Base-by-base conservation (phyloP, 2,329 filamentous ascomycete species). In the Hypocrella siamensis region DNA sequence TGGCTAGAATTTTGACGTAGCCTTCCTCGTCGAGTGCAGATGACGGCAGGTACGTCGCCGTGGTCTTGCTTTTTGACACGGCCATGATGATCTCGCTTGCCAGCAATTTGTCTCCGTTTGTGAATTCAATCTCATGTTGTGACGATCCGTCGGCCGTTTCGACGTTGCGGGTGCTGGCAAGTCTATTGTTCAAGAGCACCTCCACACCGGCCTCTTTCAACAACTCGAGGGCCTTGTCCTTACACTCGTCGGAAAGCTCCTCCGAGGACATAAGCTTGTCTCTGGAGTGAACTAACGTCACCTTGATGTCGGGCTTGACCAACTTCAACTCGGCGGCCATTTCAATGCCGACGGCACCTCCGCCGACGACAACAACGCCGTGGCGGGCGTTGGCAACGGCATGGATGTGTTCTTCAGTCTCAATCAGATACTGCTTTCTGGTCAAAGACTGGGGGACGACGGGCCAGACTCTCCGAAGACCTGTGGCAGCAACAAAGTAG, bases 271-370 rank as follows among this genome's bases (percentile, higher is more conserved):
- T 62, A 2, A 88, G 66, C 43, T 70, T 70, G 17, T 67, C 60
- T 15, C 79, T 64, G 4, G 80, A 85, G 49, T 88, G 82, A 4
- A 83, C 69, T 2, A 90, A 65, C 1, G 72, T 80, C n/a, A 88
- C 75, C 26, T 67, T 66, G 33, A 72, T 57, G 9, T 66, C 45
- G 0, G 82, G 79, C 38, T 76, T 65, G 17, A 74, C 58, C 28
- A 69, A 51, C 53, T 85, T 86, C 33, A 86, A 59, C 55, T 90
- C 81, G 2, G 78, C 73, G 0, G 82, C 79, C 65, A 88, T 84
- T 49, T 88, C 81, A 33, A 86, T 75, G 7, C 82, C 82, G 2
- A 86, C 81, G 6, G 81, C 82, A 31, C 79, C 56, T 40, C 81
- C 81, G 14, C 81, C 80, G n/a, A 88, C 73, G 16, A 88, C 63